These are phyloP conservation scores for Lactarius vividus DNA, from an alignment of 768 basidiomycete species.

Conservation along the genomic window DNA sequence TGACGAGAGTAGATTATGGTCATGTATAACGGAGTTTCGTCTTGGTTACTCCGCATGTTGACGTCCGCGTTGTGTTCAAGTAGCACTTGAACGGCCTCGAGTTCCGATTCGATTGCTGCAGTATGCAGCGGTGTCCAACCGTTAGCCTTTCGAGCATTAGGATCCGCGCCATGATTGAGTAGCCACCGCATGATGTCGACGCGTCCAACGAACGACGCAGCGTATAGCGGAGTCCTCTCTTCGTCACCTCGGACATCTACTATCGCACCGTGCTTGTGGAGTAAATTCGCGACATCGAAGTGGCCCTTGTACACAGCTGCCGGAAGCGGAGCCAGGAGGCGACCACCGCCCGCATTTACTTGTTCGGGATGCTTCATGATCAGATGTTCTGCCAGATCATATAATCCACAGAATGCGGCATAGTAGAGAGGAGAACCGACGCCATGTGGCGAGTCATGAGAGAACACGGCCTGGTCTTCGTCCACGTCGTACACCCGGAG, in stretches of 20 bases:
- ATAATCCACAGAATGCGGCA: neutral
- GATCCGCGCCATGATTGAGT: neutral
- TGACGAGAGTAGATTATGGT: too few relatives aligned
- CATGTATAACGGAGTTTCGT: too few relatives aligned
- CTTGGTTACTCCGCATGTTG: neutral
- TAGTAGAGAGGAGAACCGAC: neutral
- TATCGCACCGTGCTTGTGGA: neutral
- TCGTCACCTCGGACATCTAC: neutral
- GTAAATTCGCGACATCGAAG: neutral
- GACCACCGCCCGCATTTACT: neutral
- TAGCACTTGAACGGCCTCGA: neutral
- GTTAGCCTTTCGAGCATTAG: neutral
- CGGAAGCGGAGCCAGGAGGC: neutral
- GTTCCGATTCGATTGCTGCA: rapidly evolving
- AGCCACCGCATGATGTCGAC: neutral
- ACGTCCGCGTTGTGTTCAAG: neutral
- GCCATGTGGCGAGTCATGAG: too few relatives aligned
- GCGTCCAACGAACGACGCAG: neutral
- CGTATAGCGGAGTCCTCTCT: neutral
- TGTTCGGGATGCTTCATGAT: neutral
- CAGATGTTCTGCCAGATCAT: neutral
- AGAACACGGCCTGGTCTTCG: too few relatives aligned
- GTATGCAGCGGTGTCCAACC: neutral
- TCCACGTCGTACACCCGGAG: too few relatives aligned
- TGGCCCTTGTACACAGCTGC: neutral